Base-by-base conservation (phyloP, 2,329 filamentous ascomycete genomes). In the Trichoderma oligosporum region DNA sequence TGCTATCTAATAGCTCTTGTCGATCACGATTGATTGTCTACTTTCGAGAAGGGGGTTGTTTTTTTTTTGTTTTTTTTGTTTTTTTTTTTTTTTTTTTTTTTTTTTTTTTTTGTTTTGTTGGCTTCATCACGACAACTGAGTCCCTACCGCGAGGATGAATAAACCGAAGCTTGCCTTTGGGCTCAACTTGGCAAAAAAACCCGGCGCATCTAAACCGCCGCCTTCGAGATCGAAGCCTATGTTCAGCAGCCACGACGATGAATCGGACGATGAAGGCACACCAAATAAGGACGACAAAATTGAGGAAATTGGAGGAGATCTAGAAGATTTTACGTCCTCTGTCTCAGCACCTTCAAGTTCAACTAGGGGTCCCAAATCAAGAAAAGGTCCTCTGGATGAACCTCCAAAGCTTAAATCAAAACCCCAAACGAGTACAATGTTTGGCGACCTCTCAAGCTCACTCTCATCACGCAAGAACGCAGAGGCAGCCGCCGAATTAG, bases 381-480 rank as follows among this genome's bases (percentile, higher is more conserved):
- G 69, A 57, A 67, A 68, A 29, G 66, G 61, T 3, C 62, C 64
- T 7, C 72, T 72, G 2, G 63, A 68, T 2, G 70, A 74, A 63
- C 70, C 76, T 44, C 73, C 80, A 57, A 72, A 74, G 65, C 67
- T 76, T 46, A 79, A 78, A 56, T 63, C 71, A 25, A 81, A 79
- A 59, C 68, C 70, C 4, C 66, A 68, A 54, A 64, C 69, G 11
- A 75, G 71, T 55, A 73, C 73, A 48, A 75, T 79, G 67, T 86
- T 83, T 63, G 81, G 81, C 33, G 87, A 91, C 66, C 78, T 90
- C 1, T 88, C 88, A 3, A 82, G 83, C 64, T 74, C 82, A 1
- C 76, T 86, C 29, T 76, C 83, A 27, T 83, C 87, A 24, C 81
- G 82, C 53, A 84, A 82, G 64, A 79, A 87, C 63, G 81, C 83